Evolutionary conservation across 2,329 filamentous ascomycete genomes (phyloP), one percentile per base, ranked within the genome.

Genomic region (Hortaea sp.): DNA sequence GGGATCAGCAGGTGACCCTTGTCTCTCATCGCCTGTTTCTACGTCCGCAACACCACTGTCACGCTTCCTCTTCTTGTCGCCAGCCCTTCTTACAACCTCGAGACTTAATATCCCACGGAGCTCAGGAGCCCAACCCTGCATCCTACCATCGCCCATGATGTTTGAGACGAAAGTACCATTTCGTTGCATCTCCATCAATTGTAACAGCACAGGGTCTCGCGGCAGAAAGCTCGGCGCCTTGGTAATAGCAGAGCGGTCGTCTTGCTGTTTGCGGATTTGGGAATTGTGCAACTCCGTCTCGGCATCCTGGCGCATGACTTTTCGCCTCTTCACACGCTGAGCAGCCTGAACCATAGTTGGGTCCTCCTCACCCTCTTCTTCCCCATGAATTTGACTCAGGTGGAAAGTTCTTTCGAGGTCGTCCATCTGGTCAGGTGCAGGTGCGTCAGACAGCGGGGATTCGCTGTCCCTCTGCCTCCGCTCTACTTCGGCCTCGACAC

Each of bases 1-100:
- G 6, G 49, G 51, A 9, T 35, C 32, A 9, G 32, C n/a, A 29
- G 56, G 59, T 7, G 53, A 54, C 11, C 52, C 55, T 43, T 54
- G 53, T 41, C 52, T 46, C 45, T 54, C 65, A 29, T 61, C 65
- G 28, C 64, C 77, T 50, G 70, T 78, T 20, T 84, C 85, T 52
- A 92, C 76, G 38, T 60, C 88, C 39, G 84, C 85, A 53, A 92
- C 79, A 27, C 85, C 88, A 57, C 84, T 88, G 60, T 95, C 88
- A 39, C 92, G 82, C 75, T 98, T 98, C 49, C 92, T 80, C 77
- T 97, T 98, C 46, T 90, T 76, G 50, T 94, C 88, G 48, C 81
- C 84, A 38, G 82, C 77, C 47, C 81, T 81, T 50, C 82, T 82
- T 11, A 94, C 77, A 10, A 86, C 77, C 53, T 94, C 87, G 38